These are phyloP conservation scores for Alloascoidea hylecoeti DNA, from an alignment of 805 yeast species.

Conservation along the genomic window DNA sequence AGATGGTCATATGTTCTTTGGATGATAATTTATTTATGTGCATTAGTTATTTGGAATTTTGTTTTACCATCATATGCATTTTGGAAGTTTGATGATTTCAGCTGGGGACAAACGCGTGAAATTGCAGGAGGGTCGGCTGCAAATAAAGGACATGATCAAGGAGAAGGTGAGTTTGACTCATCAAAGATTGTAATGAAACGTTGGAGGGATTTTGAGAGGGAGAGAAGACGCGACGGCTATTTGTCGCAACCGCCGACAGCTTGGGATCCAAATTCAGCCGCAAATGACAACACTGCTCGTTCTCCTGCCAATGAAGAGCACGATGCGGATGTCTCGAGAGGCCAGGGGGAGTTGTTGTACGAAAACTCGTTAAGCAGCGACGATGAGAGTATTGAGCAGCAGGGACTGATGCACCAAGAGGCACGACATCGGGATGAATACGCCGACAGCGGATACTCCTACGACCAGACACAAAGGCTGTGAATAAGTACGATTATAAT, in stretches of 20 bases:
- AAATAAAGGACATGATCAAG: slow-evolving; percentile 39
- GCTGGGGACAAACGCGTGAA: slow-evolving; percentile 94
- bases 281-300: no score
- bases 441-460: no score
- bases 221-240: slow-evolving; percentile 12
- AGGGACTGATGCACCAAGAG: no score
- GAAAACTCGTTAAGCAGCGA: no score
- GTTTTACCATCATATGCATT: slow-evolving; percentile 75
- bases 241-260: neutral
- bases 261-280: no score
- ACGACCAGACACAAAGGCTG: no score
- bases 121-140: slow-evolving; percentile 40
- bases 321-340: no score
- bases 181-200: slow-evolving; percentile 79
- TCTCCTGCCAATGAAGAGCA: no score
- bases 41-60: slow-evolving; percentile 92
- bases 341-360: no score
- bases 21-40: slow-evolving; percentile 64
- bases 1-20: slow-evolving; percentile 59
- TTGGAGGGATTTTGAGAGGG: slow-evolving; percentile 89
- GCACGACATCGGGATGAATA: no score
- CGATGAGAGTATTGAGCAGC: no score
- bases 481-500: no score
- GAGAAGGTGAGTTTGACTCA: slow-evolving; percentile 82
- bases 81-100: slow-evolving; percentile 93